These are phyloP conservation scores for Vigna unguiculata DNA, from an alignment of 306 rosid species.

Conservation along the genomic window DNA sequence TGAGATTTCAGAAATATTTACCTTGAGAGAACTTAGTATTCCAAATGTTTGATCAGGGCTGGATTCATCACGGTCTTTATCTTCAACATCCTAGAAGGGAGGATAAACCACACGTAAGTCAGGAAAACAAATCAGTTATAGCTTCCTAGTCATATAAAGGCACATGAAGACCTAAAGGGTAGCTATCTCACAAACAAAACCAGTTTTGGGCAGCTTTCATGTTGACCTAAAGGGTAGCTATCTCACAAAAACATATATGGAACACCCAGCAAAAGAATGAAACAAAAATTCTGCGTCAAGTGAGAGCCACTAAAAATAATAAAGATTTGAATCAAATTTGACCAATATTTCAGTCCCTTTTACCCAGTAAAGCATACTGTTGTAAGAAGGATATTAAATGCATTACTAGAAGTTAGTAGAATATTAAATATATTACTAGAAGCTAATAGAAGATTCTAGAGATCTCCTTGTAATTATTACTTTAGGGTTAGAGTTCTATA, in stretches of 20 bases:
- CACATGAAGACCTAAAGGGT: conserved; percentile 5
- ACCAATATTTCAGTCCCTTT: not conserved
- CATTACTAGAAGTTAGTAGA: too few relatives aligned
- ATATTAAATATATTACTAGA: too few relatives aligned
- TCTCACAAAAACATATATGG: conserved; percentile 3
- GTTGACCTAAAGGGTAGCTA: conserved; percentile 19
- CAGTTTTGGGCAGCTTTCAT: not conserved
- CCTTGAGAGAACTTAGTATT: conserved; percentile 75
- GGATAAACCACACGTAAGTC: conserved; percentile 25
- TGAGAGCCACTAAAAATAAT: not conserved
- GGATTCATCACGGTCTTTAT: conserved; percentile 60
- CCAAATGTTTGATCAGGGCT: conserved; percentile 56
- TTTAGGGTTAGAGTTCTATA: too few relatives aligned
- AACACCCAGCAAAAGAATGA: conserved; percentile 2
- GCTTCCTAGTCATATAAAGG: conserved; percentile 24
- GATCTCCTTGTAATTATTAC: too few relatives aligned
- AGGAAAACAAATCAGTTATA: not conserved
- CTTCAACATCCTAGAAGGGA: conserved; percentile 66
- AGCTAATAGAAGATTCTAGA: too few relatives aligned
- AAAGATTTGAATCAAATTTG: conserved; percentile 29
- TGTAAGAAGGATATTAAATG: too few relatives aligned
- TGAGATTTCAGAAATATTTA: conserved; percentile 42
- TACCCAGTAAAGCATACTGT: conserved; percentile 25
- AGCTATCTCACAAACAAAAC: conserved; percentile 33
- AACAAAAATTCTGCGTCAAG: not conserved